These are phyloP conservation scores for Guadua angustifolia DNA, from an alignment of 176 grass and related monocot genomes.

Conservation along the genomic window DNA sequence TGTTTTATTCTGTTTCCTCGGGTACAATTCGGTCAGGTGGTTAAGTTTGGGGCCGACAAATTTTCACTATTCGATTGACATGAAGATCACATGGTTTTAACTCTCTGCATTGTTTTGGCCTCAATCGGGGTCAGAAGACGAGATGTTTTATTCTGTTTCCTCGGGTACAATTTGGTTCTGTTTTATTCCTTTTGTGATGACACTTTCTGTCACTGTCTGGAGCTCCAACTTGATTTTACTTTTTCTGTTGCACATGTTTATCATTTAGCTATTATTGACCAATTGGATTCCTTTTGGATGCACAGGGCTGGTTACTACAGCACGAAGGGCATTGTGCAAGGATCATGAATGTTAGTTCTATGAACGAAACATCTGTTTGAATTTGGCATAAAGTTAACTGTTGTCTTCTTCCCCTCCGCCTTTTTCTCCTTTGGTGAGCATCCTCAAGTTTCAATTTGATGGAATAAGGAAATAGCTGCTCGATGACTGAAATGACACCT, in stretches of 20 bases:
- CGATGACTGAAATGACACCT: slow-evolving; percentile 33
- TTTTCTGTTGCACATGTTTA: not conserved
- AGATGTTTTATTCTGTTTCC: not conserved
- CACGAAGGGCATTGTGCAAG: not conserved
- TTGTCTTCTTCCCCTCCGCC: not conserved
- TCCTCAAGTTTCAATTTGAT: slow-evolving; percentile 40
- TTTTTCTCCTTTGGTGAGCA: slow-evolving; percentile 5
- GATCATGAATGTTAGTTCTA: slow-evolving; percentile 46
- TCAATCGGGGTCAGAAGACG: not conserved
- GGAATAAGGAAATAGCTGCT: slow-evolving; percentile 51
- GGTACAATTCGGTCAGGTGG: not conserved
- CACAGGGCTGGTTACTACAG: slow-evolving; percentile 32
- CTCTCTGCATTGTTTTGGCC: slow-evolving; percentile 14
- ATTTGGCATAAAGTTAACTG: slow-evolving; percentile 52
- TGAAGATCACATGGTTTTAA: not conserved
- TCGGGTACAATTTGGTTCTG: not conserved
- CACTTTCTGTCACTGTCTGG: not conserved
- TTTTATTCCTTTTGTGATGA: not conserved
- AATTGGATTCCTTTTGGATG: not conserved
- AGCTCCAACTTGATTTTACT: not conserved
- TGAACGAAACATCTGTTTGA: slow-evolving; percentile 44
- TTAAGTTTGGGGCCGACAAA: not conserved
- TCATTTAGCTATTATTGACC: not conserved
- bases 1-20: slow-evolving; percentile 3
- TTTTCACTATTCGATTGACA: not conserved